These are phyloP conservation scores for Orbilia brochopaga DNA, from an alignment of 2,329 filamentous ascomycete genomes.

Conservation along the genomic window DNA sequence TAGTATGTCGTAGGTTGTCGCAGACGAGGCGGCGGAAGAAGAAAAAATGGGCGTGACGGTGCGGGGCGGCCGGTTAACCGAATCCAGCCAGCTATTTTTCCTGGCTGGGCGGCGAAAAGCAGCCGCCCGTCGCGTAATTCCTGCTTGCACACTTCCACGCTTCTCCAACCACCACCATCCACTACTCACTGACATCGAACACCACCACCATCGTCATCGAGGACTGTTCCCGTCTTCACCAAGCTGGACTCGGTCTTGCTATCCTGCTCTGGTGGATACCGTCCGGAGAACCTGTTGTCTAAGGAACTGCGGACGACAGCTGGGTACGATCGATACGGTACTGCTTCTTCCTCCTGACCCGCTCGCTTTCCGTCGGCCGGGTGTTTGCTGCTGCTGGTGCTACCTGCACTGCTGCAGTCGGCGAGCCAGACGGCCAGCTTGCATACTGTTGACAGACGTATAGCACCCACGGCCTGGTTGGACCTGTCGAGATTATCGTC, in stretches of 20 bases:
- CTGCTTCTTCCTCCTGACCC: not conserved
- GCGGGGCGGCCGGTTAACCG: slow-evolving; percentile 42
- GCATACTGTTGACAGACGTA: too few relatives aligned
- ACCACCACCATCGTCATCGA: not conserved
- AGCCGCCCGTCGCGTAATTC: slow-evolving; percentile 15
- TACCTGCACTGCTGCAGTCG: not conserved
- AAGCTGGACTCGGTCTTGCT: not conserved
- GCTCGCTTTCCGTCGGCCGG: not conserved
- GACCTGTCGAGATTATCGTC: too few relatives aligned
- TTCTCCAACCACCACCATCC: not conserved
- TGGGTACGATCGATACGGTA: too few relatives aligned
- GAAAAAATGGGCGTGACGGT: slow-evolving; percentile 12
- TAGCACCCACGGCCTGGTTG: too few relatives aligned
- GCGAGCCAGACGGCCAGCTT: too few relatives aligned
- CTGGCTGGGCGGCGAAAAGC: not conserved
- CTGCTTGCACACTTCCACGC: not conserved
- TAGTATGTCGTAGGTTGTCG: too few relatives aligned
- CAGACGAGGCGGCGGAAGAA: not conserved
- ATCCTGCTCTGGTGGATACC: too few relatives aligned
- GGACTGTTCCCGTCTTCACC: not conserved
- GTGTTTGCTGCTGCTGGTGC: too few relatives aligned
- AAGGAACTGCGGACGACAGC: too few relatives aligned
- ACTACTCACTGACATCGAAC: not conserved
- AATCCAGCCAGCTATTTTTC: slow-evolving; percentile 12
- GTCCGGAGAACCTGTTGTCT: too few relatives aligned